phyloP scores from a whole-genome alignment of 257 asterid genomes.

The Paraleonurus japonicus region DNA sequence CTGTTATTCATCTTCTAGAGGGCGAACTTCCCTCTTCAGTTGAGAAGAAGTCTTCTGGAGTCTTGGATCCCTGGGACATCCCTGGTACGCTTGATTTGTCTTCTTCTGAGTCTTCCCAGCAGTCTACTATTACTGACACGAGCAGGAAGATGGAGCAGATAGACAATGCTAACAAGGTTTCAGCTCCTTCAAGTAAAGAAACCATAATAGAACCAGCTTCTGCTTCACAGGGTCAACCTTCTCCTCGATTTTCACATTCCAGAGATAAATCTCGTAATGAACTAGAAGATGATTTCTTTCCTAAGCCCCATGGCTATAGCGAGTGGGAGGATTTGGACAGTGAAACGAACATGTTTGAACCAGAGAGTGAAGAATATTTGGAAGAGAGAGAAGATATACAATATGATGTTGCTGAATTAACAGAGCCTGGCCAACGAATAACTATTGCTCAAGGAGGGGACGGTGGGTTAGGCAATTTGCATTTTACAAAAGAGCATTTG shows the following conservation, averaged over 20 bases:
- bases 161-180: constrained; percentile 7
- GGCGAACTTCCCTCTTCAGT: constrained; percentile 77
- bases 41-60: constrained; percentile 55
- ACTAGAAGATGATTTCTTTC: constrained; percentile 17
- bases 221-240: constrained; percentile 13
- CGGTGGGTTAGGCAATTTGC: constrained; percentile 79
- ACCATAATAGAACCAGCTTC: constrained; percentile 19
- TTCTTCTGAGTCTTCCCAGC: constrained; percentile 38
- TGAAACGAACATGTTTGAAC: constrained; percentile 36
- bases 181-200: constrained; percentile 22
- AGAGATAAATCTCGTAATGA: constrained; percentile 24
- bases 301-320: constrained; percentile 36
- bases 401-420: constrained; percentile 75
- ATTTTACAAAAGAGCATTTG: constrained; percentile 20
- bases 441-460: constrained; percentile 77
- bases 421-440: constrained; percentile 74
- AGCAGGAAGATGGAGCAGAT: constrained; percentile 23
- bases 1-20: constrained; percentile 75
- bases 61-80: constrained; percentile 85
- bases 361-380: constrained; percentile 42
- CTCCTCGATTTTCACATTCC: constrained; percentile 31
- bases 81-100: constrained; percentile 59
- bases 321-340: constrained; percentile 37
- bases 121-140: constrained; percentile 24
- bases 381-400: constrained; percentile 43